Conservation (phyloP, 331 rosid genomes). For the Rosa hybrid region DNA sequence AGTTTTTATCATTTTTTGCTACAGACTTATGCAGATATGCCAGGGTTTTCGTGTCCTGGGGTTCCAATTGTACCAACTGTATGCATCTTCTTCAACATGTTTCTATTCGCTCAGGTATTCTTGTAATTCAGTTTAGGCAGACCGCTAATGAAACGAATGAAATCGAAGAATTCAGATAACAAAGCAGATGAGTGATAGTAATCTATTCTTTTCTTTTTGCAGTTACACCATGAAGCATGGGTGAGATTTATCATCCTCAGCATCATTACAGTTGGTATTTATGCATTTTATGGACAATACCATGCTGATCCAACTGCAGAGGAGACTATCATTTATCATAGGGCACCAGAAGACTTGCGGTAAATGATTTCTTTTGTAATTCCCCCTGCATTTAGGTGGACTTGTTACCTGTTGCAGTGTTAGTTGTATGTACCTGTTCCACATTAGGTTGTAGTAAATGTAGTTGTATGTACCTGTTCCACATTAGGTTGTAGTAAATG, state of each 20-base stretch:
- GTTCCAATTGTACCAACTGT: conserved; percentile 75
- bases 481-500: conserved; percentile 6
- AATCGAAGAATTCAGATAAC: conserved; percentile 8
- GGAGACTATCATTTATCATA: conserved; percentile 48
- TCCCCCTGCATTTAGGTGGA: background rate
- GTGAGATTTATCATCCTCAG: conserved; percentile 77
- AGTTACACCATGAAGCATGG: conserved; percentile 95
- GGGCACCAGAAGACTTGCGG: conserved; percentile 39
- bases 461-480: conserved; percentile 21
- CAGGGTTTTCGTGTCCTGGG: conserved; percentile 92
- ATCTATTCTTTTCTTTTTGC: conserved; percentile 25
- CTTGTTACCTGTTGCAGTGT: conserved; percentile 7
- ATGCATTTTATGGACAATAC: conserved; percentile 87
- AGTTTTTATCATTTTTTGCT: conserved; percentile 23
- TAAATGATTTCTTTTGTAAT: conserved; percentile 25
- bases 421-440: conserved; percentile 18
- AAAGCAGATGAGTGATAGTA: conserved; percentile 19
- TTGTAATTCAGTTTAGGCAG: conserved; percentile 1
- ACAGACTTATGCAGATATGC: conserved; percentile 70
- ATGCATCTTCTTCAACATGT: conserved; percentile 93
- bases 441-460: conserved; percentile 6
- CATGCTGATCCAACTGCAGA: conserved; percentile 79
- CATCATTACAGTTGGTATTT: conserved; percentile 51
- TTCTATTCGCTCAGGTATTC: conserved; percentile 86
- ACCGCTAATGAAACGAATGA: conserved; percentile 11